Evolutionary conservation across 2,329 filamentous ascomycete genomes (phyloP).

Genomic region (Fusarium subtropicale): DNA sequence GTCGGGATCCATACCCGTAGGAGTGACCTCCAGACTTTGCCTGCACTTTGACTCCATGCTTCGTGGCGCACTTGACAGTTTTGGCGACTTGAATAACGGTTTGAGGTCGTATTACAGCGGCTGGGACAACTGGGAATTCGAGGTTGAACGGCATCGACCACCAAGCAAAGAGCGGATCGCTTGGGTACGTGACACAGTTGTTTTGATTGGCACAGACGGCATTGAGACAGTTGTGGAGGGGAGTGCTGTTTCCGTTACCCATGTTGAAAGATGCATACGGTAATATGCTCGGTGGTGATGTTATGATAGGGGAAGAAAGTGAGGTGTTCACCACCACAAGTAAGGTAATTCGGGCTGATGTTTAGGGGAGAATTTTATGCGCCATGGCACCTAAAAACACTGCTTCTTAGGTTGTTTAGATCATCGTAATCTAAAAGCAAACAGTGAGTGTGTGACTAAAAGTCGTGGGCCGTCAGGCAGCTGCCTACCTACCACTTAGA

Average conservation of each 20-base stretch:
- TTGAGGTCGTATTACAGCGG: slow-evolving; percentile 67
- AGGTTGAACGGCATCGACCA: slow-evolving; percentile 68
- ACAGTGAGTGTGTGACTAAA: not conserved
- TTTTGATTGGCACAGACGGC: slow-evolving; percentile 58
- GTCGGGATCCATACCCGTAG: slow-evolving; percentile 61
- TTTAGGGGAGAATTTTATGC: rapidly evolving
- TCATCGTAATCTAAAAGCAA: not conserved
- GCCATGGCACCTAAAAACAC: not conserved
- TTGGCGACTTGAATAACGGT: slow-evolving; percentile 65
- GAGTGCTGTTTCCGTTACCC: slow-evolving; percentile 57
- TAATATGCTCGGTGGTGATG: not conserved
- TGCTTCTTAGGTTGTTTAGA: not conserved
- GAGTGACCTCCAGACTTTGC: slow-evolving; percentile 74
- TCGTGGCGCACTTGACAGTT: slow-evolving; percentile 67
- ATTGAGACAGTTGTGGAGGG: slow-evolving; percentile 60
- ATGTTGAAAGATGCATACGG: slow-evolving; percentile 44
- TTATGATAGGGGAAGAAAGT: not conserved
- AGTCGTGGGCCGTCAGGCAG: not conserved
- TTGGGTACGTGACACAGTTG: slow-evolving; percentile 61
- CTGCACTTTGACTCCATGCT: slow-evolving; percentile 65
- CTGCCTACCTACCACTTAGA: not conserved
- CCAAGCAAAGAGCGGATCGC: slow-evolving; percentile 55
- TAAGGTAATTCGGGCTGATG: not conserved
- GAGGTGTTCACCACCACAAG: not conserved
- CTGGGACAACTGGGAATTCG: slow-evolving; percentile 61